Base-by-base conservation (phyloP, 2,329 filamentous ascomycete species). In the Incumbomyces lentus region DNA sequence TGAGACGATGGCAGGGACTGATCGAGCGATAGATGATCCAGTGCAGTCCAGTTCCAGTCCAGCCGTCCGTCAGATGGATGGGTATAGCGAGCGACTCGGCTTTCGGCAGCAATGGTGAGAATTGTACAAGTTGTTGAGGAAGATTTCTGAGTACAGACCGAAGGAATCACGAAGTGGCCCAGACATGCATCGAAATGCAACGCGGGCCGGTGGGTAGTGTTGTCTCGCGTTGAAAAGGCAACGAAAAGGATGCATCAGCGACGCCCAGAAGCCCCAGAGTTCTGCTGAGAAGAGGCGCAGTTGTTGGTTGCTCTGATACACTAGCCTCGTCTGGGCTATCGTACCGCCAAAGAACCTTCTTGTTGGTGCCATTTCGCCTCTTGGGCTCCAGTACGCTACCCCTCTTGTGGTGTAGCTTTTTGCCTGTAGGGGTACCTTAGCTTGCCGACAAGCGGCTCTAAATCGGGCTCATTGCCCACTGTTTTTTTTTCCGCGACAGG, bases 211-310 rank as follows among this genome's bases (percentile, higher is more conserved):
- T 26, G 40, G 29, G 33, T 42, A 33, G 40, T n/a, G 40, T 19
- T 8, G 12, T 32, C 26, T 33, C 19, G 29, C 40, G 40, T 42
- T 17, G 26, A 32, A 32, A 42, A 31, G 29, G 29, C 40, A 26
- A 32, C 14, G 26, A 32, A 32, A 42, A 31, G 29, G 30, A 16
- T 13, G 26, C 10, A 19, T 26, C 29, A 17, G 12, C 17, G 32
- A 8, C 40, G n/a, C 11, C 40, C 30, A 40, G 40, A 33, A 42
- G 40, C 30, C 17, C 40, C 31, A 42, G 40, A 33, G 18, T 3
- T 33, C 40, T 29, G 40, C 26, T 32, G 40, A 38, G 40, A 19
- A 32, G 40, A 42, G 40, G 40, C 40, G 40, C 40, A 42, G 40
- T 18, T 8, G 30, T 42, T 32, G 40, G 40, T 30, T 42, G 29